Base-by-base conservation (phyloP, 1,139 yeast species). In the Kodamaea fungicola region DNA sequence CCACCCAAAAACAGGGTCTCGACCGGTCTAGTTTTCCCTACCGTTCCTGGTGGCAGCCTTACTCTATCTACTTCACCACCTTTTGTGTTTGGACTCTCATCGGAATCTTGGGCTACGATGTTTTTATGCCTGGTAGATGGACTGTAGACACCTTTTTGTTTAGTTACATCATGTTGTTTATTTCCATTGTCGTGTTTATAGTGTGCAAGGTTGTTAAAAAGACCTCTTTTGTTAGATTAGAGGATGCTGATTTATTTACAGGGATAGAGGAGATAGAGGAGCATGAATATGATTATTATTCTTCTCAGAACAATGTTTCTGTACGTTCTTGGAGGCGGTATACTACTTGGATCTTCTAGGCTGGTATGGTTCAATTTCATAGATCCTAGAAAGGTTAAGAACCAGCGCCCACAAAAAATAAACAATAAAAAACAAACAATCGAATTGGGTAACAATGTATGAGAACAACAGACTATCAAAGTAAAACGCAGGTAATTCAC, bases 1-100 rank as follows among this genome's bases (percentile, higher is more conserved):
- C 90, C 2, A 69, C 77, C 47, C 55, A 66, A 31, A 78, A 71
- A 1, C 69, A 52, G 43, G 62, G 61, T n/a, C 41, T 61, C 9
- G 64, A 59, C 42, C 54, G 66, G 46, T 31, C 38, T 1, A 45
- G 49, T 7, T 59, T 61, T 45, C 57, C 63, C 1, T 61, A 60
- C 49, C 50, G 50, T n/a, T 45, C 65, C 2, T 60, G 62, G 61
- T 60, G 47, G 47, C 65, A 60, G 40, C 64, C 64, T n/a, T 61
- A 60, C 44, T 56, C 64, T 21, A 59, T 57, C 21, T 53, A 48
- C 35, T 41, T 59, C 38, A 59, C 67, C 10, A 49, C 62, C 2
- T 49, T 57, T 34, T 59, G 63, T 43, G 47, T 64, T 31, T 56
- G 61, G 58, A 40, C 61, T 12, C 57, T 70, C 56, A 57, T 67